Base-by-base conservation (phyloP, 805 yeast genomes). In the Kuraishia cidri region DNA sequence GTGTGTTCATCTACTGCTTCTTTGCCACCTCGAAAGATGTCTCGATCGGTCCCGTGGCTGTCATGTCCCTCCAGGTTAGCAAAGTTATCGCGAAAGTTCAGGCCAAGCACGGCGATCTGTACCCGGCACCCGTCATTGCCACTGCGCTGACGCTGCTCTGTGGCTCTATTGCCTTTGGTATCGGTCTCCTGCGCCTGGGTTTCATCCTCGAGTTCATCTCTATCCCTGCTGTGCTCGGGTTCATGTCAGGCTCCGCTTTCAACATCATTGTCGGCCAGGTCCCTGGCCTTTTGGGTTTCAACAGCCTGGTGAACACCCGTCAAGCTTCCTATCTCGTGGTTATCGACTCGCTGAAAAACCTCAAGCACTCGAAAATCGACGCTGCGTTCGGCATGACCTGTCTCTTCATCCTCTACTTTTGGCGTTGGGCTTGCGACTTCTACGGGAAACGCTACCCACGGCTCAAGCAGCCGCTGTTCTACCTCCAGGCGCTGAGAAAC, bases 1-100 rank as follows among this genome's bases (percentile, higher is more conserved):
- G 97, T 50, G 94, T 87, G 9, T 70, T 86, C 48, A 73, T 82
- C 33, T 88, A 88, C 56, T 80, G 94, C 31, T 71, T 88, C 47
- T 88, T 88, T 58, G 97, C 97, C 10, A 88, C 97, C 10, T 82
- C 94, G 16, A 88, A 88, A 56, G 97, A 88, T 65, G 95, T 88
- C 24, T 81, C 94, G 39, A 87, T 88, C 46, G 97, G 97, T 18
- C 97, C 97, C 8, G 97, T 88, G 24, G 97, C 97, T 9, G 97
- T 88, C 36, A 87, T 88, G 95, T 82, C 94, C 11, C 55, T 75
- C 42, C 88, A 86, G 53, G 86, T 84, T 23, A 78, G 88, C 31
- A 83, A 79, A 52, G 86, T 84, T 35, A 67, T 88, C 35, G 67
- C 74, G 18, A 62, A 64, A 31, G 92, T 87, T 8, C 72, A 72